Conservation (phyloP, 139 green algal species). For the Edaphochlamys debaryana region DNA sequence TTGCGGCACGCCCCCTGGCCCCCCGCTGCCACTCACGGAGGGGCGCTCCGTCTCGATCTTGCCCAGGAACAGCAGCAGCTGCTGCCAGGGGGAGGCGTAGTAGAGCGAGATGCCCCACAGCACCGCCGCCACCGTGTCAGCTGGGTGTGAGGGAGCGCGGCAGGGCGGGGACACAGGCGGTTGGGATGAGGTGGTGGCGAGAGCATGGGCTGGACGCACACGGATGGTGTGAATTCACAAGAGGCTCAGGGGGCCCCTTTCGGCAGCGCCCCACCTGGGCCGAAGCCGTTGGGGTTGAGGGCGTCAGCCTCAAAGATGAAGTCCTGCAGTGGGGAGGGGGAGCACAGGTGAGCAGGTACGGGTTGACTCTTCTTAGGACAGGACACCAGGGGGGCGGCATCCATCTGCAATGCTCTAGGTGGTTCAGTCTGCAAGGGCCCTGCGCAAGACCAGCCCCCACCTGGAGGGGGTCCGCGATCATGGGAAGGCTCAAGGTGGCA, state of each 20-base stretch:
- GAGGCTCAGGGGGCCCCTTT: no score
- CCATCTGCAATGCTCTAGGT: no score
- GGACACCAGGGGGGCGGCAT: background rate
- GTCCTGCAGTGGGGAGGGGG: background rate
- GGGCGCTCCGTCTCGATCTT: constrained; percentile 78
- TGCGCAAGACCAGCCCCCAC: background rate
- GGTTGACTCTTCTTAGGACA: background rate
- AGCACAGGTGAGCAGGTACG: background rate
- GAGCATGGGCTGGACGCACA: background rate
- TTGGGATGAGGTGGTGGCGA: no score
- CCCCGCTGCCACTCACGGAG: no score
- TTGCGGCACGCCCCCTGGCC: no score
- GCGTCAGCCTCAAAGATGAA: background rate
- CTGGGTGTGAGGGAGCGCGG: constrained; percentile 7
- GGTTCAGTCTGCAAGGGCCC: background rate
- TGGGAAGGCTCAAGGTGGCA: background rate
- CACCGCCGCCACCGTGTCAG: constrained; percentile 53
- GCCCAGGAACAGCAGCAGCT: constrained; percentile 85
- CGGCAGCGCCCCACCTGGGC: background rate
- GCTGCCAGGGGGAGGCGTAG: constrained; percentile 70
- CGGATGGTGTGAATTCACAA: no score
- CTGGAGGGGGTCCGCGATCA: constrained; percentile 2
- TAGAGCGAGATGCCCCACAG: constrained; percentile 71
- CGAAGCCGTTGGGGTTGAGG: background rate
- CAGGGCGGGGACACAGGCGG: background rate